Evolutionary conservation across 2,329 filamentous ascomycete species (phyloP).

Genomic region (Calonectria ilicicola): DNA sequence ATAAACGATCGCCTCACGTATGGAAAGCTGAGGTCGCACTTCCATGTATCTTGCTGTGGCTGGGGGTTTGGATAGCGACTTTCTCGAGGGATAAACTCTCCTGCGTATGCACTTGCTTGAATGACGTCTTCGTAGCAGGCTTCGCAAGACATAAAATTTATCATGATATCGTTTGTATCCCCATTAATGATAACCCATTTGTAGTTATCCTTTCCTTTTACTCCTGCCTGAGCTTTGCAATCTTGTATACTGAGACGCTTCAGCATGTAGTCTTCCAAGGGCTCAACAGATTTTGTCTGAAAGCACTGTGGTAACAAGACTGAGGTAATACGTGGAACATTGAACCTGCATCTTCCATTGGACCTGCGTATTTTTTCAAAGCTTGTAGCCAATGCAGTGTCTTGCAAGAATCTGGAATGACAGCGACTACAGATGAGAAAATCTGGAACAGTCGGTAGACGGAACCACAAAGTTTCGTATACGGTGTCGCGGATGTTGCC

Average conservation of each 20-base stretch:
- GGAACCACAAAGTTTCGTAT: slow-evolving; percentile 1
- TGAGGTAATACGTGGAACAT: slow-evolving; percentile 1
- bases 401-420: background rate
- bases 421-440: slow-evolving; percentile 8
- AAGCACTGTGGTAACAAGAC: background rate
- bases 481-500: background rate
- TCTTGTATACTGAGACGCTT: background rate
- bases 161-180: slow-evolving; percentile 9
- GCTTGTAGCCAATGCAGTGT: background rate
- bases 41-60: background rate
- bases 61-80: slow-evolving; percentile 1
- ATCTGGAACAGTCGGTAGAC: background rate
- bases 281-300: background rate
- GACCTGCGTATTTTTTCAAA: background rate
- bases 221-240: background rate
- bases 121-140: slow-evolving; percentile 7
- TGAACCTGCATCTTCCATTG: slow-evolving; percentile 6
- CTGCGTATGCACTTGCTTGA: slow-evolving; percentile 1
- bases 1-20: background rate
- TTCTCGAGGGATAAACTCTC: slow-evolving; percentile 7
- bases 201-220: background rate
- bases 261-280: background rate
- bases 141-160: slow-evolving; percentile 11
- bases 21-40: background rate
- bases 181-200: slow-evolving; percentile 7